A percentile compares a stretch with the other conserved stretches of the same genome.
phyloP scores from a whole-genome alignment of 495 filamentous ascomycete genomes.

The Pyrenopolyporus hunteri region DNA sequence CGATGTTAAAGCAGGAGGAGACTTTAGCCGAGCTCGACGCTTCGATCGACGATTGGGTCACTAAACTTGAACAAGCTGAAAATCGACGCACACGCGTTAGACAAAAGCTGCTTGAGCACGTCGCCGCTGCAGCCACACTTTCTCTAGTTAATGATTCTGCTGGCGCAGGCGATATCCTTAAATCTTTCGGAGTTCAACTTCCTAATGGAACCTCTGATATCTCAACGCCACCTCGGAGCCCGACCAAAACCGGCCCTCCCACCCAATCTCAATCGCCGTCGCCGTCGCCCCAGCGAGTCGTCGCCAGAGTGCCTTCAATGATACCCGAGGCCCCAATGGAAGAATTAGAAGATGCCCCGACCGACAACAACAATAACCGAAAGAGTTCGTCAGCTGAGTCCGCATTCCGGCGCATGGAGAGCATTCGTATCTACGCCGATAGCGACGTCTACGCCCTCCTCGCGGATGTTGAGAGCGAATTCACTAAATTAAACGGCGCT shows the following conservation, averaged over 20 bases:
- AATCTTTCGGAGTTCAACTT: constrained; percentile 48
- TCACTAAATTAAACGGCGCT: constrained; percentile 56
- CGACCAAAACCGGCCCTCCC: constrained; percentile 44
- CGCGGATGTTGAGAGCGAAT: constrained; percentile 65
- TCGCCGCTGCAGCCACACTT: constrained; percentile 65
- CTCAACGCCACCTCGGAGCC: constrained; percentile 56
- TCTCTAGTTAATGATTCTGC: constrained; percentile 41
- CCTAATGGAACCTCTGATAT: constrained; percentile 49
- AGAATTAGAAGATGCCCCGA: constrained; percentile 43
- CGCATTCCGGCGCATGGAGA: constrained; percentile 56
- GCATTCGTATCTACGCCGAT: constrained; percentile 71
- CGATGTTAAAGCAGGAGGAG: constrained; percentile 75
- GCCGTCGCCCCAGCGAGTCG: constrained; percentile 50
- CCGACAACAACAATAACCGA: constrained; percentile 24
- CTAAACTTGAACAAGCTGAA: constrained; percentile 76
- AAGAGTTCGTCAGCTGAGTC: constrained; percentile 33
- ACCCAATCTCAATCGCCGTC: constrained; percentile 46
- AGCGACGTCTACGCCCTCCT: constrained; percentile 66
- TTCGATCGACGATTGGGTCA: constrained; percentile 78
- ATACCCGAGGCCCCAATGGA: constrained; percentile 53
- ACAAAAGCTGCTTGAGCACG: constrained; percentile 79
- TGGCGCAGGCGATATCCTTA: constrained; percentile 48
- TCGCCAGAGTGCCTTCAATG: constrained; percentile 55
- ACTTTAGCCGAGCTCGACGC: constrained; percentile 71
- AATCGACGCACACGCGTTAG: constrained; percentile 70